These are phyloP conservation scores for Eucalyptus erythrocorys DNA, from an alignment of 345 rosid species.

Conservation along the genomic window DNA sequence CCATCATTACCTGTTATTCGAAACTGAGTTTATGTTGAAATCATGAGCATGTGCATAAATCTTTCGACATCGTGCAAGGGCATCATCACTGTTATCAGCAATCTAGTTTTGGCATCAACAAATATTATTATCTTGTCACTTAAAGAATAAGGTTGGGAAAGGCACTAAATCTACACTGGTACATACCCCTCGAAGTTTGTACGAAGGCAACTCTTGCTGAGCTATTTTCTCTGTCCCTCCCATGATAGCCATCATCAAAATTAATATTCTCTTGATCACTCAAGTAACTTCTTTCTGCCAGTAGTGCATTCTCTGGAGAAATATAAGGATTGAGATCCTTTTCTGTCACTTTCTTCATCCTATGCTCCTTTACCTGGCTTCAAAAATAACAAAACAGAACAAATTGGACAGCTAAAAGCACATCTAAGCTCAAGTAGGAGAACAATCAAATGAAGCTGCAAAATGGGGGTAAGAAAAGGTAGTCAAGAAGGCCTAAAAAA, in stretches of 20 bases:
- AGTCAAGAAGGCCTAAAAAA: neutral
- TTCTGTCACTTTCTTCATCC: slow-evolving; percentile 38
- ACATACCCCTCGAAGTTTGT: slow-evolving; percentile 27
- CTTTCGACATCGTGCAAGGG: slow-evolving; percentile 44
- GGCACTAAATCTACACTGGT: neutral
- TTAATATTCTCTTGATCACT: slow-evolving; percentile 11
- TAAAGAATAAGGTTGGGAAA: neutral
- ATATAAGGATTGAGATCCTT: slow-evolving; percentile 16
- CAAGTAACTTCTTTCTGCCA: slow-evolving; percentile 42
- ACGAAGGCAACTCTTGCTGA: slow-evolving; percentile 4
- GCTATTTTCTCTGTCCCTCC: slow-evolving; percentile 14
- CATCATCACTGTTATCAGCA: slow-evolving; percentile 20
- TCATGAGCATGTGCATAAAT: slow-evolving; percentile 59
- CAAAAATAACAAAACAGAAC: neutral
- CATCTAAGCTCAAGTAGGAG: neutral
- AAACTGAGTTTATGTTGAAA: slow-evolving; percentile 82
- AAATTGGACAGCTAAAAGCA: neutral
- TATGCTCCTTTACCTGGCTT: slow-evolving; percentile 36
- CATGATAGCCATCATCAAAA: slow-evolving; percentile 19
- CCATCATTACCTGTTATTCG: slow-evolving; percentile 70
- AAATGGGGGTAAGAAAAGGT: neutral
- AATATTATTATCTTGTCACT: neutral
- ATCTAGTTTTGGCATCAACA: slow-evolving; percentile 24
- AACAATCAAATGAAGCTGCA: neutral
- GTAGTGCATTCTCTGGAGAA: slow-evolving; percentile 41